These are phyloP conservation scores for Pseudopediastrum boryanum DNA, from an alignment of 139 green algal species.

Conservation along the genomic window DNA sequence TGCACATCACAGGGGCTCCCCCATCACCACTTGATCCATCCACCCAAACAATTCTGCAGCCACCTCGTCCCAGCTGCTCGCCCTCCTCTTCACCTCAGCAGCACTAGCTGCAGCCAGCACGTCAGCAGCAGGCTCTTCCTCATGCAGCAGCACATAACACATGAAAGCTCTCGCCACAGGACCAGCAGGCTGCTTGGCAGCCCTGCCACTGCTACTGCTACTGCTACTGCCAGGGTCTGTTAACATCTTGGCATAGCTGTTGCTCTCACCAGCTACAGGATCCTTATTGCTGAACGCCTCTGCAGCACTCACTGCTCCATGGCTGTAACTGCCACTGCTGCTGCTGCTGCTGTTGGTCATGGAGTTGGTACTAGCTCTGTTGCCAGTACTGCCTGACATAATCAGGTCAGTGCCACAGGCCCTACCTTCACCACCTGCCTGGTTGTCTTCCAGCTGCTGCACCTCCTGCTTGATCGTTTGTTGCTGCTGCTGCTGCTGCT, in stretches of 20 bases:
- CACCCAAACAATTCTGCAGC: conserved; percentile 28
- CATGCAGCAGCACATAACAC: conserved; percentile 25
- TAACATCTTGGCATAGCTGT: not conserved
- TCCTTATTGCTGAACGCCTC: not conserved
- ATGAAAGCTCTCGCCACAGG: not conserved
- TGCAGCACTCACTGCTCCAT: not conserved
- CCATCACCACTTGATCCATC: too few relatives aligned
- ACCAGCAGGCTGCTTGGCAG: not conserved
- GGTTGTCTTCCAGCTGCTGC: not conserved
- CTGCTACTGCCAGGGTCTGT: not conserved
- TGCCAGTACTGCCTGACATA: too few relatives aligned
- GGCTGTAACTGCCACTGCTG: not conserved
- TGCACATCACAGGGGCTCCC: too few relatives aligned
- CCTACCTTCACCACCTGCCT: too few relatives aligned
- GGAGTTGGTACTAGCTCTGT: too few relatives aligned
- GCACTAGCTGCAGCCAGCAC: not conserved
- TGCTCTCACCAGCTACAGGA: not conserved
- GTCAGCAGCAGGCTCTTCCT: not conserved
- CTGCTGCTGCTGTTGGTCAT: not conserved
- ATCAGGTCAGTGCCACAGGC: too few relatives aligned
- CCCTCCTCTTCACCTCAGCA: not conserved
- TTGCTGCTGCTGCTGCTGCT: not conserved
- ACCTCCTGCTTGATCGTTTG: not conserved
- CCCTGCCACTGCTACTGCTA: not conserved
- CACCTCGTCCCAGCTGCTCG: conserved; percentile 6